A percentile compares a stretch with the other conserved stretches of the same genome.
These are phyloP conservation scores for Xerocomus nothofagi DNA, from an alignment of 1,284 basidiomycete genomes.

Conservation along the genomic window DNA sequence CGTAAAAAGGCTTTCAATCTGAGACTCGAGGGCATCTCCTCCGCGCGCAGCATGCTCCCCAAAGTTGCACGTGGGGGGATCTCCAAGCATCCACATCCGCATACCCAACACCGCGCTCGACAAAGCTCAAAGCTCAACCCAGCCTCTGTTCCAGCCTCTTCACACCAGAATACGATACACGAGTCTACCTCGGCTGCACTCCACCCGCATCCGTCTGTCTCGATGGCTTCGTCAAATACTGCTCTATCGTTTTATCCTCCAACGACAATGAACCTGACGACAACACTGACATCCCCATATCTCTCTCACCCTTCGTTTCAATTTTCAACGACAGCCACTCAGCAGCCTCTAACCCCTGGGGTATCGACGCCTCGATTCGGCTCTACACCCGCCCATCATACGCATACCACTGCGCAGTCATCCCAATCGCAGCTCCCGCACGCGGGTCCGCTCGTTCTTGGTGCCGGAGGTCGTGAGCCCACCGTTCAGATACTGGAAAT, in stretches of 20 bases:
- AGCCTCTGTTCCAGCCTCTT: constrained; percentile 20
- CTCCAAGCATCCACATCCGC: constrained; percentile 27
- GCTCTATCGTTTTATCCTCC: constrained; percentile 30
- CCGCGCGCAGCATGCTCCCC: constrained; percentile 27
- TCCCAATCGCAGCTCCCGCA: constrained; percentile 20
- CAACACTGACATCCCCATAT: constrained; percentile 31
- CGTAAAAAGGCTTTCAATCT: constrained; percentile 51
- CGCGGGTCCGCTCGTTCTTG: constrained; percentile 26
- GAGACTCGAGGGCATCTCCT: constrained; percentile 45
- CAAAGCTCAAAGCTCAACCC: constrained; percentile 36
- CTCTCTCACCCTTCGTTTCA: constrained; percentile 34
- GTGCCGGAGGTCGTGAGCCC: constrained; percentile 38
- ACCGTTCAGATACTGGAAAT: constrained; percentile 59
- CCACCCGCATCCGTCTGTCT: constrained; percentile 20
- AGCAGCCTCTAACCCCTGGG: constrained; percentile 16
- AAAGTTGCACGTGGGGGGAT: constrained; percentile 28
- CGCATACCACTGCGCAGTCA: constrained; percentile 12
- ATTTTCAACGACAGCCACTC: constrained; percentile 19
- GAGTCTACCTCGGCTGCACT: constrained; percentile 18
- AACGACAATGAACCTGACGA: constrained; percentile 22
- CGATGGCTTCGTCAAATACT: constrained; percentile 17
- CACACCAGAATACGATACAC: constrained; percentile 23
- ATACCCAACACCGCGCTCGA: constrained; percentile 31
- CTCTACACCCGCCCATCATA: constrained; percentile 17
- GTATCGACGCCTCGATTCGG: constrained; percentile 10